Base-by-base conservation (phyloP, 2,329 filamentous ascomycete species). In the Pseudogymnoascus sp. region DNA sequence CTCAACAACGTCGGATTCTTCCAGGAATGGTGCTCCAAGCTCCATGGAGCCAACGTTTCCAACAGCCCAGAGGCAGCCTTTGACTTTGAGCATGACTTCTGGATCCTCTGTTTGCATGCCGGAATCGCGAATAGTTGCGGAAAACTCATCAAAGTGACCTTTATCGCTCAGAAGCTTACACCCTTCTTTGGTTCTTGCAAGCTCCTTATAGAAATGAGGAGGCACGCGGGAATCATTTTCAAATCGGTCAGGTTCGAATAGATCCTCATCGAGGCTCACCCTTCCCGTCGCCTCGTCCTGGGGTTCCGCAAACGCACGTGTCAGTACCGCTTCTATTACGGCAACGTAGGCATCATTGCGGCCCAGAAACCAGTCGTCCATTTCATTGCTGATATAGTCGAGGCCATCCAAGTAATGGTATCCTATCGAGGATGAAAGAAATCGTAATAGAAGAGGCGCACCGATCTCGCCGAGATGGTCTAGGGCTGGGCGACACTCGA, bases 301-400 rank as follows among this genome's bases (percentile, higher is more conserved):
- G 73, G 76, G 70, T 74, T 81, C 69, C 68, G 82, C 75, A 73
- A 96, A 93, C 0, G 93, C 89, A 66, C 92, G 88, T 34, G 93
- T 92, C 62, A 99, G 82, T 63, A 93, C 96, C n/a, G 96, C 95
- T 76, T 99, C 95, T 43, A 99, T 93, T 43, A 98, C 84, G 39
- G 87, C 85, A 61, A 99, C 95, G 69, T 99, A 99, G n/a, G 87
- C 89, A 74, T 99, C 93, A 73, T 99, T 99, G 51, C 95, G 87
- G 13, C 95, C 95, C 31, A 99, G 81, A 73, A 98, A 99, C 95
- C 95, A 99, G 77, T 99, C 96, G 70, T 99, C 95, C 95, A 99
- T 99, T 75, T 99, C 96, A 73, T 96, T 95, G 67, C 93, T 97
- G 75, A 99, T 99, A 74, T 99, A 99, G 78, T 99, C 96, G 48